Evolutionary conservation across 78 protist species (phyloP), one percentile per base, ranked within the genome.

Genomic region (Dictyostelium purpureum): DNA sequence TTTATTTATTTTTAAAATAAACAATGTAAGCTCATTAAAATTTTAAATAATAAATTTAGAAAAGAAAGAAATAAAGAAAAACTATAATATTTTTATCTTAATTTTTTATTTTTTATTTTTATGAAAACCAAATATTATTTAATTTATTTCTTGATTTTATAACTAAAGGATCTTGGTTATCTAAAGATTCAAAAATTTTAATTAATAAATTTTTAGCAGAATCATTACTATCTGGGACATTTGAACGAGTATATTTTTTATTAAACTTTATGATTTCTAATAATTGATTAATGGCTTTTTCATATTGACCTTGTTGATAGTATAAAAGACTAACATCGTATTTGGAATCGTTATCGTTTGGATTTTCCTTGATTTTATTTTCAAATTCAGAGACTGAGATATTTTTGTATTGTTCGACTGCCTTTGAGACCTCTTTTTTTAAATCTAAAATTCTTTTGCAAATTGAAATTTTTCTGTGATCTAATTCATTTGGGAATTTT

Each of bases 131-230:
- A 43, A 71, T 71, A 28, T 38, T 45, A 43, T 26, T 43, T 35
- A 71, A 71, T 45, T 19, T 49, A 45, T 71, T 38, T 71, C 59
- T 71, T 24, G 79, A 71, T 71, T 71, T 40, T 6, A 71, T 71
- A 26, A 71, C 61, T 28, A 71, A 16, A 11, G 79, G 79, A 45
- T 71, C 79, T 21, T 71, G n/a, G 10, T 28, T n/a, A 28, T 71
- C 59, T n/a, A 71, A 45, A 26, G 57, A 47, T 28, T 71, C 79
- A 21, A 71, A 38, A 28, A 71, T 71, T 71, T 71, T 71, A 28
- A 71, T 28, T 4, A 71, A 1, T 28, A 45, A 16, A 45, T 43
- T 26, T 28, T 71, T 71, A 14, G 79, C 59, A 24, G 79, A 71
- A 16, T 35, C 52, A 28, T 33, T 16, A 31, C 28, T 59, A n/a